A percentile compares a stretch with the other conserved stretches of the same genome.
Evolutionary conservation across 768 basidiomycete species (phyloP).

Genomic region (Boletus sp.): DNA sequence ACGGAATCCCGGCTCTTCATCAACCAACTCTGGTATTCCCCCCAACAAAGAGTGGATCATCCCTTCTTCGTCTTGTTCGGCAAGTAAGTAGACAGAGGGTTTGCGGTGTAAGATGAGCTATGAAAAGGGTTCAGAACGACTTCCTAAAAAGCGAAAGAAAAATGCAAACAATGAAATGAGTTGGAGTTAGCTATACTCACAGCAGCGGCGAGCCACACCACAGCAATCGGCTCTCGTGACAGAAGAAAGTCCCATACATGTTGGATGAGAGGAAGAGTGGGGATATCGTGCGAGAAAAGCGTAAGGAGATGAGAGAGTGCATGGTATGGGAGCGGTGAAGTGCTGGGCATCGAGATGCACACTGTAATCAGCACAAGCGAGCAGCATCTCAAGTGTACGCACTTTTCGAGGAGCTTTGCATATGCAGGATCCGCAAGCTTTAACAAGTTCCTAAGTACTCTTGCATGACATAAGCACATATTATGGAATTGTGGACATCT

Average conservation of each 20-base stretch:
- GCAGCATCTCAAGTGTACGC: conserved; percentile 17
- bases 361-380: neutral
- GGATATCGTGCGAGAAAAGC: conserved; percentile 88
- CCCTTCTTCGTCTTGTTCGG: conserved; percentile 71
- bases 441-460: conserved; percentile 72
- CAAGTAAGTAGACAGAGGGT: conserved; percentile 56
- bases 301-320: conserved; percentile 89
- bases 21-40: conserved; percentile 52
- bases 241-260: conserved; percentile 90
- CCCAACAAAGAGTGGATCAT: conserved; percentile 78
- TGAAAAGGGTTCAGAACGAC: neutral
- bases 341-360: conserved; percentile 36
- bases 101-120: conserved; percentile 77
- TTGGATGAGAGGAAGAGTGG: conserved; percentile 85
- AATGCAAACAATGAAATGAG: neutral
- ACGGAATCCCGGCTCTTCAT: conserved; percentile 8
- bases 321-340: conserved; percentile 80
- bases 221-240: conserved; percentile 72
- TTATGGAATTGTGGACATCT: neutral
- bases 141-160: neutral
- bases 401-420: conserved; percentile 67
- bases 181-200: conserved; percentile 44
- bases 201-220: conserved; percentile 80
- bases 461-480: conserved; percentile 24
- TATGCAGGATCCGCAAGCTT: conserved; percentile 67